These are phyloP conservation scores for Populus simonii DNA, from an alignment of 345 rosid species.

Conservation along the genomic window DNA sequence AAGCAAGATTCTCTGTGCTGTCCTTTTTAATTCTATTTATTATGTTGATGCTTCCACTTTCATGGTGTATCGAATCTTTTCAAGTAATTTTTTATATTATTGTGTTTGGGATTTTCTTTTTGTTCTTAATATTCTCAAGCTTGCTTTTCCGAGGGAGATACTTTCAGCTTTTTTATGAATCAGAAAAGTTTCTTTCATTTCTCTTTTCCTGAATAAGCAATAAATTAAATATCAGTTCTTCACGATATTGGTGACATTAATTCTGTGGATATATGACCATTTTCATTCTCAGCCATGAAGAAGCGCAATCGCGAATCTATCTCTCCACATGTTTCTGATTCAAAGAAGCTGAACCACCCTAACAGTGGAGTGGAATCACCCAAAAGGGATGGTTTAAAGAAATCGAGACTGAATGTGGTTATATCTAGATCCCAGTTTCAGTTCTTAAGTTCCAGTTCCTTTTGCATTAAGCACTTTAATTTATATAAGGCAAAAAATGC, in stretches of 20 bases:
- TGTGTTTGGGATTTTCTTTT: constrained; percentile 6
- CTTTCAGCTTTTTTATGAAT: constrained; percentile 22
- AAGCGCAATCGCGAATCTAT: constrained; percentile 58
- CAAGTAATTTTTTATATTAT: constrained; percentile 1
- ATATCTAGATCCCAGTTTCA: constrained; percentile 14
- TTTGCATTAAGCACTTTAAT: constrained; percentile 11
- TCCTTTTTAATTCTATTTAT: constrained; percentile 21
- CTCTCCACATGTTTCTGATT: constrained; percentile 44
- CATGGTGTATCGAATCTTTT: constrained; percentile 26
- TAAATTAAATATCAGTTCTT: neutral
- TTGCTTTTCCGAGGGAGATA: constrained; percentile 32
- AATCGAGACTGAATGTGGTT: constrained; percentile 49
- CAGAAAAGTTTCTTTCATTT: constrained; percentile 14
- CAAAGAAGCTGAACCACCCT: constrained; percentile 50
- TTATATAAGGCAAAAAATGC: constrained; percentile 3
- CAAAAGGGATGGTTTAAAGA: constrained; percentile 42
- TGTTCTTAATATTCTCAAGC: constrained; percentile 11
- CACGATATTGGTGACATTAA: constrained; percentile 11
- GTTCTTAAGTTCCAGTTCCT: neutral
- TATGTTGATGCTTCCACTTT: constrained; percentile 29
- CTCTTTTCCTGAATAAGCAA: neutral
- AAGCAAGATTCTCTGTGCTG: constrained; percentile 45
- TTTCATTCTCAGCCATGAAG: constrained; percentile 72
- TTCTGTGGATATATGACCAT: constrained; percentile 20
- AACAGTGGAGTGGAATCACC: constrained; percentile 34